A percentile compares a stretch with the other conserved stretches of the same genome.
phyloP scores from a whole-genome alignment of 257 asterid species.

The Solanum lignicaule region DNA sequence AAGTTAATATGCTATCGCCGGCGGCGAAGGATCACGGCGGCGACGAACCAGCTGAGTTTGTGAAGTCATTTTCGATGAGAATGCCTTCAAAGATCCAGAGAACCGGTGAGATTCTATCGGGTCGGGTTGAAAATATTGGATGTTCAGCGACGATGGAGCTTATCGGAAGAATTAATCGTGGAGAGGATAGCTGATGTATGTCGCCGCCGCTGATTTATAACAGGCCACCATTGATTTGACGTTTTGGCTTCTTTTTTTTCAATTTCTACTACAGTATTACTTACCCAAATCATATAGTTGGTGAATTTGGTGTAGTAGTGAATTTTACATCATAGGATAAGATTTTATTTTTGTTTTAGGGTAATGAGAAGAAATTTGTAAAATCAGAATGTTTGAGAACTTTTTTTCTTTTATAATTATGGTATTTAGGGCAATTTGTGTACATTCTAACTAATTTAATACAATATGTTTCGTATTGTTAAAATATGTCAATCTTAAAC shows the following conservation, averaged over 20 bases:
- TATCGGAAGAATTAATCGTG: slow-evolving; percentile 15
- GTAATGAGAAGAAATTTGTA: too few relatives aligned
- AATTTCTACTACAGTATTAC: too few relatives aligned
- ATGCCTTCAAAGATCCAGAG: not conserved
- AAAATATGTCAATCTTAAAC: not conserved
- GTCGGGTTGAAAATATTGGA: not conserved
- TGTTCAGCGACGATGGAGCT: slow-evolving; percentile 10
- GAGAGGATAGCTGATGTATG: not conserved
- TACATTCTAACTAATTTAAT: too few relatives aligned
- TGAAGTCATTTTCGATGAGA: not conserved
- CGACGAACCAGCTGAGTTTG: not conserved
- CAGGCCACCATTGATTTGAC: not conserved
- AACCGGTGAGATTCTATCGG: not conserved
- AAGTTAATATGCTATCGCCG: not conserved
- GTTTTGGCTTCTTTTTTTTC: not conserved
- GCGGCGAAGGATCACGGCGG: not conserved
- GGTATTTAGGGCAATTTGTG: not conserved
- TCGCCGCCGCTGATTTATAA: not conserved
- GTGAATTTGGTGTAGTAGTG: not conserved
- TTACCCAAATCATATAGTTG: too few relatives aligned
- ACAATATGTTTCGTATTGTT: not conserved
- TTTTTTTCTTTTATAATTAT: too few relatives aligned
- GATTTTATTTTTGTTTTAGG: too few relatives aligned
- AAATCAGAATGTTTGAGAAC: not conserved
- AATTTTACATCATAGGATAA: not conserved